Conservation (phyloP, 2,329 filamentous ascomycete species). For the Trichophyton mentagrophytes region DNA sequence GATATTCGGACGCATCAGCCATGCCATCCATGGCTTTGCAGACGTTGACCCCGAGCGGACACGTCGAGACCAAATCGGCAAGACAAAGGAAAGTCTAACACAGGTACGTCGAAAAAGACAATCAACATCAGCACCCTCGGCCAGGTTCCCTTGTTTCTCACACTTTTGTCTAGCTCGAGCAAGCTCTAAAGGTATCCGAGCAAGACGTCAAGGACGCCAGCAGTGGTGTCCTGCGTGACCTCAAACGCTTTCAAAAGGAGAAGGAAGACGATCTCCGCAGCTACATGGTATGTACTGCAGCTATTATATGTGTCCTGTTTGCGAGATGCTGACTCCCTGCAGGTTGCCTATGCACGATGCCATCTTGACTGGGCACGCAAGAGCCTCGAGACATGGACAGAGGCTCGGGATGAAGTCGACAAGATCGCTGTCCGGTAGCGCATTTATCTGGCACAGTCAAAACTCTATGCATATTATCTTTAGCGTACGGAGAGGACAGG, state of each 20-base stretch:
- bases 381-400: constrained; percentile 83
- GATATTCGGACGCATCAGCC: constrained; percentile 87
- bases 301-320: not conserved
- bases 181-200: constrained; percentile 76
- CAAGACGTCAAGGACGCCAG: constrained; percentile 91
- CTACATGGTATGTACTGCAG: constrained; percentile 67
- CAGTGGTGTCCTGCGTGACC: constrained; percentile 70
- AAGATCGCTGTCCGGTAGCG: constrained; percentile 52
- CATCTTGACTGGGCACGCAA: constrained; percentile 92
- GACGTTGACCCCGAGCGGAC: constrained; percentile 93
- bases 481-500: not conserved
- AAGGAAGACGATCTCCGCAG: constrained; percentile 88
- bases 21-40: constrained; percentile 90
- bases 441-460: too few species aligned
- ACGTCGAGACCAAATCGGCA: constrained; percentile 82
- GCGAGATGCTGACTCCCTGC: not conserved
- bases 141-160: not conserved
- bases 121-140: not conserved
- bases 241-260: constrained; percentile 84
- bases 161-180: constrained; percentile 54
- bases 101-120: constrained; percentile 31
- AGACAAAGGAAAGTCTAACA: constrained; percentile 75
- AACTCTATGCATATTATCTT: not conserved
- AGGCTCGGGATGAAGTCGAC: constrained; percentile 71
- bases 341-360: constrained; percentile 85